Evolutionary conservation across 2,329 filamentous ascomycete species (phyloP), one percentile per base, ranked within the genome.

Genomic region (Penicillium griseofulvum): DNA sequence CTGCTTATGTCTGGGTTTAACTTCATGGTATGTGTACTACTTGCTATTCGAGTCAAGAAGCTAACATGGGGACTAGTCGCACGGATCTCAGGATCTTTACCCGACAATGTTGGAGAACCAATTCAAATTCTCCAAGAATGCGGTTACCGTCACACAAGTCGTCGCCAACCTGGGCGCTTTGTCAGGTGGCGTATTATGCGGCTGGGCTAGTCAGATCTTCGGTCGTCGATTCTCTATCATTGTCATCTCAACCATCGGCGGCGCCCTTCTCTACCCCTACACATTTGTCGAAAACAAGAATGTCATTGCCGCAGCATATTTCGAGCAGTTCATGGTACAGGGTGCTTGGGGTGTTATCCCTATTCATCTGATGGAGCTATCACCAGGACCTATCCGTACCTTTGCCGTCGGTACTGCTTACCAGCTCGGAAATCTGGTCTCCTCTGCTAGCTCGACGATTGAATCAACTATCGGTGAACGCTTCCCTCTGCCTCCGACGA

Each of bases 1-100:
- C 78, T 96, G 19, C 79, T 96, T 37, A 95, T 95, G 90, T 87
- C 90, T 1, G 90, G 90, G 4, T 94, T 96, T 79, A 96, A 95
- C 75, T 95, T 94, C 69, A 91, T 94, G 88, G 76, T 78, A 63
- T 54, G 68, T 60, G 47, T 14, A 28, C 39, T 8, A 11, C 41
- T 44, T 12, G 26, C 24, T 12, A 17, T 41, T 11, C 16, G 42
- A 37, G 10, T 37, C 29, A 28, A 2, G 34, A 22, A 5, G 4
- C 26, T 48, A 19, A 41, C 34, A 10, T 26, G 12, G 7, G 46
- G 8, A 49, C 39, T 54, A 75, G 73, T 89, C 86, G 17, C 89
- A 92, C 68, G 89, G 89, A 51, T 88, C 84, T 22, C 85, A 88
- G 65, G 84, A 87, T 70, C 71, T 86, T 2, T 87, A 85, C 60